These are phyloP conservation scores for Tulasnella sp. DNA, from an alignment of 768 basidiomycete species.

Conservation along the genomic window DNA sequence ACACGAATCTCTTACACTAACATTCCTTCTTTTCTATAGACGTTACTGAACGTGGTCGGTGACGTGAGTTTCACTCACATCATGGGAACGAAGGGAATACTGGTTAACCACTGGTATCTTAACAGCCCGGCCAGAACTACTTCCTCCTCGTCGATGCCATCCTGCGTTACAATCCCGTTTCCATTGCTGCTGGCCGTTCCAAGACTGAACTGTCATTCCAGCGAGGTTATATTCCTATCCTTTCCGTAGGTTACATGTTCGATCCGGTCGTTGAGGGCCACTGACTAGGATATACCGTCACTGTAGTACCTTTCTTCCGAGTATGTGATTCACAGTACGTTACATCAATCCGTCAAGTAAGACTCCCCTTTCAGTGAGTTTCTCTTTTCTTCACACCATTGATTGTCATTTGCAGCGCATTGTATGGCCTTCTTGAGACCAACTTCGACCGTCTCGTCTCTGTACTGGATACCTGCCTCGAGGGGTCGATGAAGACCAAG, in stretches of 20 bases:
- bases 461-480: constrained; percentile 34
- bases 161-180: constrained; percentile 36
- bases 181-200: constrained; percentile 29
- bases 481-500: constrained; percentile 23
- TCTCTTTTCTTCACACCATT: background rate
- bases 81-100: background rate
- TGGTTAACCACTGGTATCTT: constrained; percentile 22
- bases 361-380: constrained; percentile 10
- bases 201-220: constrained; percentile 43
- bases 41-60: constrained; percentile 32
- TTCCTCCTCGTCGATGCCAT: constrained; percentile 41
- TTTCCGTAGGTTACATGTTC: constrained; percentile 31
- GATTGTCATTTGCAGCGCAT: constrained; percentile 26
- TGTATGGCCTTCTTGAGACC: constrained; percentile 37
- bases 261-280: too few species aligned
- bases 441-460: constrained; percentile 35
- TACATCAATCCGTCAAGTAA: constrained; percentile 42
- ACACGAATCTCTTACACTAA: too few species aligned
- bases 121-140: constrained; percentile 30
- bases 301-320: constrained; percentile 48
- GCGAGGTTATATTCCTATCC: constrained; percentile 40
- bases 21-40: constrained; percentile 23
- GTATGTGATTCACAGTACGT: constrained; percentile 45
- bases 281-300: background rate
- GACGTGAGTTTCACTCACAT: constrained; percentile 25